A percentile compares a stretch with the other conserved stretches of the same genome.
Evolutionary conservation across 1,139 yeast genomes (phyloP).

Genomic region (Lodderomyces parapsilosis): DNA sequence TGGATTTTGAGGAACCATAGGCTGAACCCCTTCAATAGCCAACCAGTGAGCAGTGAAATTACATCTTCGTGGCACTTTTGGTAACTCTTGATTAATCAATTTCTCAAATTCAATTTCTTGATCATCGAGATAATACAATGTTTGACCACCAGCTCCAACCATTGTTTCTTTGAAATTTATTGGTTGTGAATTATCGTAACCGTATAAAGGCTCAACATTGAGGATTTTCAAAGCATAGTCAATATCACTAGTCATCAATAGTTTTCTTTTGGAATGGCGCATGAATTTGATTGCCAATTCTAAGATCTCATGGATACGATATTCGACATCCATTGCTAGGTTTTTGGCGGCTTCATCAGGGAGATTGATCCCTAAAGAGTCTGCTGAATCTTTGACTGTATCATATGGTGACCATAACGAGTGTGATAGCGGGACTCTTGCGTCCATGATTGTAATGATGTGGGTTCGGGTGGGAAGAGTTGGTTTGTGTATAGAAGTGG

Average conservation of each 20-base stretch:
- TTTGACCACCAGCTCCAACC: slow-evolving; percentile 87
- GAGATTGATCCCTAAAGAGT: slow-evolving; percentile 77
- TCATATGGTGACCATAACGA: slow-evolving; percentile 98
- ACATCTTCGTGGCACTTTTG: slow-evolving; percentile 90
- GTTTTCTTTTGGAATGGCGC: slow-evolving; percentile 88
- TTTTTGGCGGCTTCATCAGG: slow-evolving; percentile 94
- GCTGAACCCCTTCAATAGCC: slow-evolving; percentile 98
- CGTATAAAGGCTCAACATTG: slow-evolving; percentile 85
- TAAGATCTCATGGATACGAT: slow-evolving; percentile 89
- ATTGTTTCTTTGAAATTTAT: slow-evolving; percentile 76
- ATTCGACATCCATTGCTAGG: slow-evolving; percentile 98
- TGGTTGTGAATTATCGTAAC: slow-evolving; percentile 65
- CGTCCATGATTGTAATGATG: slow-evolving; percentile 27
- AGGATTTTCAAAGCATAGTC: slow-evolving; percentile 78
- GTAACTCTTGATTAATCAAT: slow-evolving; percentile 88
- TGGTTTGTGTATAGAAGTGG: background rate
- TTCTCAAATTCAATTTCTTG: slow-evolving; percentile 93
- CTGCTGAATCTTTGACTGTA: slow-evolving; percentile 96
- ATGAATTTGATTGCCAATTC: slow-evolving; percentile 96
- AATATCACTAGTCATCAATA: slow-evolving; percentile 78
- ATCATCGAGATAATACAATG: slow-evolving; percentile 86
- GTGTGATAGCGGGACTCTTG: slow-evolving; percentile 65
- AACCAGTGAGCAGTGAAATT: slow-evolving; percentile 98
- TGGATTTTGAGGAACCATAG: slow-evolving; percentile 96
- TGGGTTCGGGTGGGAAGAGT: background rate